Evolutionary conservation across 2,329 filamentous ascomycete species (phyloP).

Genomic region (Colletotrichum euphorbiae): DNA sequence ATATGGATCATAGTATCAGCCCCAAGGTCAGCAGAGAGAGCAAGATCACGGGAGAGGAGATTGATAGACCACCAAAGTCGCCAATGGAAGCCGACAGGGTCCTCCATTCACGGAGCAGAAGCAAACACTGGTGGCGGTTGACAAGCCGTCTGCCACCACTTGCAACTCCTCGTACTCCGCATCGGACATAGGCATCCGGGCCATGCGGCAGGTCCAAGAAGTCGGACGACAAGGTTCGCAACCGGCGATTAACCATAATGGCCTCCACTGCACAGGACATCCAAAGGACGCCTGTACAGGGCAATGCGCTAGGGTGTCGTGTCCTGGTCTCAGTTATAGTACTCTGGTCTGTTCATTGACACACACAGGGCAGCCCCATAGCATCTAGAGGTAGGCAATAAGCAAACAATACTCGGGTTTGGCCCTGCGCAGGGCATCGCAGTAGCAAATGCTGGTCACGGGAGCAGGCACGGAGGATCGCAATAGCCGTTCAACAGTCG

Average conservation of each 20-base stretch:
- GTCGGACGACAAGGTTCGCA: not conserved
- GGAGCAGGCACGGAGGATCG: slow-evolving; percentile 3
- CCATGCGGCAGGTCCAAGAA: not conserved
- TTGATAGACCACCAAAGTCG: too few species aligned
- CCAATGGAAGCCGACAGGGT: too few species aligned
- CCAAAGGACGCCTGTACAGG: slow-evolving; percentile 15
- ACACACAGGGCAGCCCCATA: slow-evolving; percentile 31
- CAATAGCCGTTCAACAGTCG: slow-evolving; percentile 24
- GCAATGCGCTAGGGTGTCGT: slow-evolving; percentile 5
- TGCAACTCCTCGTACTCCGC: not conserved
- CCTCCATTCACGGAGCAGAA: too few species aligned
- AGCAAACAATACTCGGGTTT: not conserved
- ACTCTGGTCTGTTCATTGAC: slow-evolving; percentile 1
- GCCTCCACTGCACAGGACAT: slow-evolving; percentile 22
- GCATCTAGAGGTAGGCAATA: not conserved
- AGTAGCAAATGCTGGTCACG: slow-evolving; percentile 12
- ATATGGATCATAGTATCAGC: too few species aligned
- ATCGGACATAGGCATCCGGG: not conserved
- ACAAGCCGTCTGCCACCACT: too few species aligned
- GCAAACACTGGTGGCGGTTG: too few species aligned
- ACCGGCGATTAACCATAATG: not conserved
- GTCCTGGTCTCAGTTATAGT: not conserved
- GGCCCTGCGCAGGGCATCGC: slow-evolving; percentile 17
- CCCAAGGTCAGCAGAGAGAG: too few species aligned
- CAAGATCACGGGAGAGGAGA: too few species aligned